Conservation (phyloP, 1,284 basidiomycete genomes). For the Trichosporon sp. region DNA sequence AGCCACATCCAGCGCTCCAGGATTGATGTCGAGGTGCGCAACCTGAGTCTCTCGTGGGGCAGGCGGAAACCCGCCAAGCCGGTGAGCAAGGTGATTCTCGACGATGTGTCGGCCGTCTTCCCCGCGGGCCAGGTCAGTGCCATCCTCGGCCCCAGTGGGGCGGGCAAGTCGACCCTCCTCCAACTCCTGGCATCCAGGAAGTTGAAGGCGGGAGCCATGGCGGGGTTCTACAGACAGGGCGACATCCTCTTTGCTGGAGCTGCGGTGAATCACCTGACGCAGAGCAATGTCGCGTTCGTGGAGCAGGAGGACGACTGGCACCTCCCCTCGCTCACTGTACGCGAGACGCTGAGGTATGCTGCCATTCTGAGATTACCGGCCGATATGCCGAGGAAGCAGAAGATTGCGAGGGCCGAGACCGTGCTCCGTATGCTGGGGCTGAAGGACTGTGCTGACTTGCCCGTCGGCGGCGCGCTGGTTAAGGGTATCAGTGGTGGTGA, state of each 20-base stretch:
- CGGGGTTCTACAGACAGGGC: constrained; percentile 52
- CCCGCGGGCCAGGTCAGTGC: constrained; percentile 59
- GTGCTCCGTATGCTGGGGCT: constrained; percentile 61
- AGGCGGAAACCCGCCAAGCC: constrained; percentile 40
- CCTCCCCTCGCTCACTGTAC: constrained; percentile 59
- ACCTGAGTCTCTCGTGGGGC: constrained; percentile 51
- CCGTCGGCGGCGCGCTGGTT: constrained; percentile 61
- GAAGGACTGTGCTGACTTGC: constrained; percentile 61
- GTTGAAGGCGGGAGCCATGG: constrained; percentile 51
- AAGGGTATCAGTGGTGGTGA: constrained; percentile 63
- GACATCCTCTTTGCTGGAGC: constrained; percentile 54
- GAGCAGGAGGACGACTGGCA: constrained; percentile 63
- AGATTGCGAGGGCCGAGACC: constrained; percentile 60
- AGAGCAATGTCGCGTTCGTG: constrained; percentile 60
- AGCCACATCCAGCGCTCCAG: constrained; percentile 54
- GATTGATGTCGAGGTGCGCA: constrained; percentile 53
- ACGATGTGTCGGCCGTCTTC: constrained; percentile 57
- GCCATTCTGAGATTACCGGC: constrained; percentile 60
- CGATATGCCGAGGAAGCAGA: constrained; percentile 56
- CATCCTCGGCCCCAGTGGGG: constrained; percentile 59
- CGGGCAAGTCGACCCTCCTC: constrained; percentile 59
- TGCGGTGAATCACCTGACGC: constrained; percentile 40
- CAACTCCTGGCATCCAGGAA: constrained; percentile 59
- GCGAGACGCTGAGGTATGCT: constrained; percentile 59
- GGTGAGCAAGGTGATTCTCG: constrained; percentile 56